These are phyloP conservation scores for Earliella scabrosa DNA, from an alignment of 1,284 basidiomycete genomes.

Conservation along the genomic window DNA sequence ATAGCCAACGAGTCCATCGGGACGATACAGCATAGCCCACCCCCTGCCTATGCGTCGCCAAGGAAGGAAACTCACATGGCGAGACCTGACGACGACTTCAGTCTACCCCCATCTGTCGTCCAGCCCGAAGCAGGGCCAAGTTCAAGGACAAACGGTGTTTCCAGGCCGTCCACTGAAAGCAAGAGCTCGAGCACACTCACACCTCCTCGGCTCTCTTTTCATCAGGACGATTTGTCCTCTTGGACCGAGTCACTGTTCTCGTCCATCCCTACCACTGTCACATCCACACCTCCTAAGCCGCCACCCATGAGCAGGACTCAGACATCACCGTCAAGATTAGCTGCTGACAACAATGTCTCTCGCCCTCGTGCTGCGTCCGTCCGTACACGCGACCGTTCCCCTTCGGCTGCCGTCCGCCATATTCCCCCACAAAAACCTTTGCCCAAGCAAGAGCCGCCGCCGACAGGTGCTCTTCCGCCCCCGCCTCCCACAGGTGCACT, in stretches of 20 bases:
- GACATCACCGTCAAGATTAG: background rate
- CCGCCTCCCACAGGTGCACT: constrained; percentile 20
- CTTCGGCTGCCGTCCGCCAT: constrained; percentile 12
- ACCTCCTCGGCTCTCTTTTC: constrained; percentile 34
- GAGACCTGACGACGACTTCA: constrained; percentile 24
- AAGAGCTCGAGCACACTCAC: constrained; percentile 11
- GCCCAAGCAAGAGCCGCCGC: constrained; percentile 27
- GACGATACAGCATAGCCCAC: constrained; percentile 31
- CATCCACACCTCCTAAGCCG: constrained; percentile 17
- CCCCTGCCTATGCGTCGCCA: constrained; percentile 35
- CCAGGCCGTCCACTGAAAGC: constrained; percentile 13
- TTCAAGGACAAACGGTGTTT: constrained; percentile 1
- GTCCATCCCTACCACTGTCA: constrained; percentile 28
- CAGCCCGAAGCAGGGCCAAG: constrained; percentile 3
- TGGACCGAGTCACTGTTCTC: constrained; percentile 38
- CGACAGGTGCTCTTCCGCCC: constrained; percentile 15
- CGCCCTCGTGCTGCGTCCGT: constrained; percentile 16
- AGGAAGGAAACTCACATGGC: constrained; percentile 24
- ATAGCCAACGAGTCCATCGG: constrained; percentile 35
- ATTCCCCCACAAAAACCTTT: constrained; percentile 33
- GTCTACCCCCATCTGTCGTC: constrained; percentile 22
- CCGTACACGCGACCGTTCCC: constrained; percentile 10
- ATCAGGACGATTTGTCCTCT: constrained; percentile 35
- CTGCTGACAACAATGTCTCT: background rate
- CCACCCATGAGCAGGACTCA: constrained; percentile 8